These are phyloP conservation scores for Apiotrichum akiyoshidainum DNA, from an alignment of 1,284 basidiomycete genomes.

Conservation along the genomic window DNA sequence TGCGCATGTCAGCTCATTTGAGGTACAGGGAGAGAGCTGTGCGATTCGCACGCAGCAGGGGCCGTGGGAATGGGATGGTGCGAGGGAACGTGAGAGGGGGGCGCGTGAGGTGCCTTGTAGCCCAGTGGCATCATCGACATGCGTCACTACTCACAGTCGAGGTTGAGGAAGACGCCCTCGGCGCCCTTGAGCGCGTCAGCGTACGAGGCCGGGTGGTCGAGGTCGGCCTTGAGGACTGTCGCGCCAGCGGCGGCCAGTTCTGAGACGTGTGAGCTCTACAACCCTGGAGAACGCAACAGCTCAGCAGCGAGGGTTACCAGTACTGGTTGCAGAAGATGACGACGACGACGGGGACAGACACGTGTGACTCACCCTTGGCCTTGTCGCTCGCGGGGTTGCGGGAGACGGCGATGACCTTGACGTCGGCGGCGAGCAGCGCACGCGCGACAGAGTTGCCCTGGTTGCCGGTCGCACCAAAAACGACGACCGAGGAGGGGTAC, in stretches of 20 bases:
- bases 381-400: conserved; percentile 10
- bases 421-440: conserved; percentile 9
- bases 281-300: no score
- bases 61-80: no score
- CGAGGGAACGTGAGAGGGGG: no score
- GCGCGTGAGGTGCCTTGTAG: no score
- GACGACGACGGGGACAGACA: background rate
- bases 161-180: conserved; percentile 7
- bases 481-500: conserved; percentile 4
- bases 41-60: no score
- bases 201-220: background rate
- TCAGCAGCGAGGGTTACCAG: no score
- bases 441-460: conserved; percentile 17
- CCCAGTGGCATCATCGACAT: no score
- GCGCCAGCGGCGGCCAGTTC: conserved; percentile 2
- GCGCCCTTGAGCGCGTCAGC: background rate
- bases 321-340: background rate
- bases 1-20: background rate
- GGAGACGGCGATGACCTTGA: conserved; percentile 19
- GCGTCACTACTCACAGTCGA: conserved; percentile 12
- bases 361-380: background rate
- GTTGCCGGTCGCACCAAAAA: conserved; percentile 20
- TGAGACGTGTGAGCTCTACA: background rate
- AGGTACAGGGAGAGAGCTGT: no score
- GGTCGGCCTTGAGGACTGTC: conserved; percentile 2